Percentiles rank a stretch among this genome's conserved stretches.
Conservation (phyloP, 2,329 filamentous ascomycete genomes). For the Sphaerulina vaccinii region DNA sequence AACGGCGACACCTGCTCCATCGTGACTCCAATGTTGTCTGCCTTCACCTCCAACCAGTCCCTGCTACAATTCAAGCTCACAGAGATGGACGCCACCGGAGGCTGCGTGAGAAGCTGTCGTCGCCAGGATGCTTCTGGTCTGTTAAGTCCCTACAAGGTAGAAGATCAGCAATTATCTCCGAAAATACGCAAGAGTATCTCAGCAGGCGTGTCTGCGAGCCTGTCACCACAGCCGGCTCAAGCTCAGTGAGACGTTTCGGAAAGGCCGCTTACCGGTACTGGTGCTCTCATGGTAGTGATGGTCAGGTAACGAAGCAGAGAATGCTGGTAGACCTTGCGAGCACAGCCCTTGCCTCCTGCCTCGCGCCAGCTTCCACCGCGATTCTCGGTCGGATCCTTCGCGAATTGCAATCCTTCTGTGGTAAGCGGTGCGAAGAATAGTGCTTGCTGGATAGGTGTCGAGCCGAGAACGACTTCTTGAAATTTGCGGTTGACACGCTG, state of each 20-base stretch:
- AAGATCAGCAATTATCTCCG: too few species aligned
- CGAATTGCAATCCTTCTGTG: neutral
- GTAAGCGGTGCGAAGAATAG: conserved; percentile 18
- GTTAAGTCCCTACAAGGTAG: too few species aligned
- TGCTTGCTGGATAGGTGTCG: conserved; percentile 15
- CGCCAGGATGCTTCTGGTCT: conserved; percentile 15
- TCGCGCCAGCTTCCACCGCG: conserved; percentile 1
- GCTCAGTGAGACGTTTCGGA: too few species aligned
- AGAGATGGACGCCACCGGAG: neutral
- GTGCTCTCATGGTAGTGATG: too few species aligned
- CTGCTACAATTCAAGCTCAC: neutral
- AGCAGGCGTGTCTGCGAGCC: too few species aligned
- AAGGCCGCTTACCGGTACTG: too few species aligned
- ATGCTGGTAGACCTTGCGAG: neutral
- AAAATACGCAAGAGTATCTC: too few species aligned
- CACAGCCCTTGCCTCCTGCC: neutral
- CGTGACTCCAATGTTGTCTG: neutral
- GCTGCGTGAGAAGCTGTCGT: conserved; percentile 14
- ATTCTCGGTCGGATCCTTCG: neutral
- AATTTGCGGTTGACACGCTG: conserved; percentile 19
- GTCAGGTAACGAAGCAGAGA: neutral
- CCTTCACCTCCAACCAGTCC: neutral
- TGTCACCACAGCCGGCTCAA: too few species aligned
- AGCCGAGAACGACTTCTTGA: conserved; percentile 12
- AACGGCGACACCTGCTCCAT: neutral